Evolutionary conservation across 768 basidiomycete genomes (phyloP), one percentile per base, ranked within the genome.

Genomic region (Hericium rajendrae): DNA sequence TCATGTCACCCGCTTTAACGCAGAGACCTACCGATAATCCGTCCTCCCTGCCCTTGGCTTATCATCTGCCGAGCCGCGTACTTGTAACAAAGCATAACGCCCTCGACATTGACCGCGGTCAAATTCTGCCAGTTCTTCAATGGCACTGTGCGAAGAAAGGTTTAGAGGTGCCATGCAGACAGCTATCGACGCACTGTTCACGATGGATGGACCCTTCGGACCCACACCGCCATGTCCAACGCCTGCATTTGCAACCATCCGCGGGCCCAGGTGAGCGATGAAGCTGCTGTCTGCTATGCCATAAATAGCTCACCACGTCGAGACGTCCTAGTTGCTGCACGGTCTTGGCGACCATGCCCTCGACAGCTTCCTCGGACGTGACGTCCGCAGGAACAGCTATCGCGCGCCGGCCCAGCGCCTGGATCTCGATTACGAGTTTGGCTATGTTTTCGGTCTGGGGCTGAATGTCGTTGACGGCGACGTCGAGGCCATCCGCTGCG

Each of bases 401-500:
- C 8, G 49, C 49, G 2, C 49, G 49, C 24, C 49, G 18, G 20
- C 49, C 49, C 4, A 16, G 15, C 49, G 28, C 24, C 49, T 51
- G 24, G 9, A 51, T 37, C 6, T 51, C 28, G 8, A 18, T 11
- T 2, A 37, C 49, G 11, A 51, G 3, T 20, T 24, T 37, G 4
- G 18, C 49, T 26, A 51, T 16, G 11, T 18, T 24, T 6, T 24
- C 24, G 49, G 12, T 18, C 28, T 51, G 18, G 24, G 6, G 28
- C 20, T 26, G 26, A 4, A 51, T 37, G 49, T 79, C 81, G 20
- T 76, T 79, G 49, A 80, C 59, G 18, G 72, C 74, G 38, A 81
- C 62, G 48, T 78, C 69, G 59, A 72, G 75, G 2, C 80, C 79
- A 53, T 78, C 79, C 10, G 64, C 57, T 12, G 79, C 76, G 10